Conservation (phyloP, 2,329 filamentous ascomycete genomes). For the Ambrosiella cleistominuta region DNA sequence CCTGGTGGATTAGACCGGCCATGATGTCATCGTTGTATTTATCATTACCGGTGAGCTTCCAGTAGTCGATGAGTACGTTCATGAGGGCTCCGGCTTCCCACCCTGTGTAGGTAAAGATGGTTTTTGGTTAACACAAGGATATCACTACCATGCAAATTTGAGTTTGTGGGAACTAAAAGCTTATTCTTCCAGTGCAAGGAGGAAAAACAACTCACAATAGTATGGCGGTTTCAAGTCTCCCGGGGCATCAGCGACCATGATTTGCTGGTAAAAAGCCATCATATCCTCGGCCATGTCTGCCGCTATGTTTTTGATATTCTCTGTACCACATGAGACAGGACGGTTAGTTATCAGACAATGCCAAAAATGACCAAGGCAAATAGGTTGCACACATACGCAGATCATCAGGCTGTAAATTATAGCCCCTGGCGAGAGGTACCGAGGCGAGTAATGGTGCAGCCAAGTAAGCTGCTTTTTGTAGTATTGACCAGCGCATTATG, state of each 20-base stretch:
- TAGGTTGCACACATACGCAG: constrained; percentile 1
- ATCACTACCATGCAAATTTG: neutral
- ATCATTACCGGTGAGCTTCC: constrained; percentile 61
- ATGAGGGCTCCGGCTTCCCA: constrained; percentile 63
- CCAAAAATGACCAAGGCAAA: neutral
- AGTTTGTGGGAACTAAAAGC: neutral
- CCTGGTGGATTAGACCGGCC: constrained; percentile 56
- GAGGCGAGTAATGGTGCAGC: neutral
- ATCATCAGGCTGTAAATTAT: constrained; percentile 21
- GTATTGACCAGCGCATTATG: neutral
- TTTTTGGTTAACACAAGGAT: constrained; percentile 7
- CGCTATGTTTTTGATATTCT: constrained; percentile 31
- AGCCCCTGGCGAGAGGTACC: constrained; percentile 16
- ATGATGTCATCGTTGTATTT: constrained; percentile 51
- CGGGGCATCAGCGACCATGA: constrained; percentile 11
- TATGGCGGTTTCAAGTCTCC: constrained; percentile 19
- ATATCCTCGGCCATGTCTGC: constrained; percentile 35
- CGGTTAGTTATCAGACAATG: neutral
- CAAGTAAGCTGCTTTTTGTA: neutral
- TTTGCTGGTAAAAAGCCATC: constrained; percentile 21
- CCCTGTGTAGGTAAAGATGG: constrained; percentile 28
- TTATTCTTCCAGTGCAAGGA: neutral
- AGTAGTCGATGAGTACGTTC: constrained; percentile 61
- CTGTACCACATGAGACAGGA: constrained; percentile 19
- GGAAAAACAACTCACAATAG: constrained; percentile 8